Evolutionary conservation across 1,139 yeast genomes (phyloP), one percentile per base, ranked within the genome.

Genomic region (Candida sojae): DNA sequence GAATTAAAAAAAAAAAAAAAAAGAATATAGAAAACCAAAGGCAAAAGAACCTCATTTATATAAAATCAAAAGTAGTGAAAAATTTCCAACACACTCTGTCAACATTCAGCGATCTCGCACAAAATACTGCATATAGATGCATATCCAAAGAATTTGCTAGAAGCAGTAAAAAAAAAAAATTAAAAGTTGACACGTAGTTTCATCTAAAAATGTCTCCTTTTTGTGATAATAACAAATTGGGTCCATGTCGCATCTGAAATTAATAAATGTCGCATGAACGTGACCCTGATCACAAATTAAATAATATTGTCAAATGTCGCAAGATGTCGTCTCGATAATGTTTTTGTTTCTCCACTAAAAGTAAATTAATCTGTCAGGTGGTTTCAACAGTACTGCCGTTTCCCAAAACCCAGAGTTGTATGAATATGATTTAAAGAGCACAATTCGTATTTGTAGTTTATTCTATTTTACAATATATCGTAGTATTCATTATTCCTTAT

Each of bases 81-180:
- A 38, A 38, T 38, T 38, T 38, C 41, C 41, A 38, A 38, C 41
- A 21, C 29, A 38, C 41, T 38, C 33, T 38, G 41, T 38, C 41
- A 38, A 38, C 41, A 26, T 28, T 21, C 32, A 38, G 23, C 40
- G 32, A 38, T n/a, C 31, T n/a, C 23, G 21, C 21, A 38, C 32
- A 38, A 38, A 8, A 9, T 30, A 32, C 48, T 45, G 48, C 42
- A 45, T 34, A 42, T 26, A 45, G 39, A 2, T 6, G 34, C 26
- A 10, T 12, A 23, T 3, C 21, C 13, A 23, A 40, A 43, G 48
- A 45, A 45, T 39, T 39, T 40, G 38, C 41, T 35, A 45, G 47
- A 45, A 37, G 23, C 12, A 33, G 42, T 26, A 43, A 43, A 26
- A 28, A 43, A 26, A 26, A 38, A n/a, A 42, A 26, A 12, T 5